These are phyloP conservation scores for Xerocomus minutiporus DNA, from an alignment of 1,284 basidiomycete genomes.

Conservation along the genomic window DNA sequence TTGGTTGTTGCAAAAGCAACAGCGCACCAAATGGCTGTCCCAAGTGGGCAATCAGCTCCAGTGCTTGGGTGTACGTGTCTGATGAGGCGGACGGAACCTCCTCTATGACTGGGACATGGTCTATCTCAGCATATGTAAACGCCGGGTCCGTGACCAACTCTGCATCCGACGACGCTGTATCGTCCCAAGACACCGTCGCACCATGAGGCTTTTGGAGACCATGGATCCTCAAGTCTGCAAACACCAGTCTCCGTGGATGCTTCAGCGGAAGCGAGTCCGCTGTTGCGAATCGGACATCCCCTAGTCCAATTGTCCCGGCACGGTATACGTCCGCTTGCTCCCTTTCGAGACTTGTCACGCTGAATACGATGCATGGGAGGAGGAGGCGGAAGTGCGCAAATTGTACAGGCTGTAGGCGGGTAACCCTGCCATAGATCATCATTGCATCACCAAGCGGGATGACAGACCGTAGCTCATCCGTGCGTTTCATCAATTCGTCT, in stretches of 20 bases:
- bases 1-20: neutral
- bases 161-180: neutral
- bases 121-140: neutral
- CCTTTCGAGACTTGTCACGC: neutral
- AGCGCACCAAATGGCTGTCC: neutral
- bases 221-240: conserved; percentile 2
- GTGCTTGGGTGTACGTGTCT: neutral
- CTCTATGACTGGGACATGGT: neutral
- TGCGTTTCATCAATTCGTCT: neutral
- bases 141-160: neutral
- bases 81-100: neutral
- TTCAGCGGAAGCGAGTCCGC: neutral
- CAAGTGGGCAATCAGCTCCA: neutral
- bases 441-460: neutral
- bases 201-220: neutral
- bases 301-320: neutral
- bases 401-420: neutral
- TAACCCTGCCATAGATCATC: neutral
- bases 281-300: neutral
- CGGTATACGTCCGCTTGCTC: neutral
- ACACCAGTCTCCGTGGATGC: neutral
- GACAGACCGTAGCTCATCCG: neutral
- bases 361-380: conserved; percentile 4
- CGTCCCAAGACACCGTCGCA: neutral
- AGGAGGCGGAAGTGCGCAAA: conserved; percentile 2